Percentiles rank a stretch among this genome's conserved stretches.
phyloP scores from a whole-genome alignment of 1,284 basidiomycete species.

The Sanghuangporus baumii region DNA sequence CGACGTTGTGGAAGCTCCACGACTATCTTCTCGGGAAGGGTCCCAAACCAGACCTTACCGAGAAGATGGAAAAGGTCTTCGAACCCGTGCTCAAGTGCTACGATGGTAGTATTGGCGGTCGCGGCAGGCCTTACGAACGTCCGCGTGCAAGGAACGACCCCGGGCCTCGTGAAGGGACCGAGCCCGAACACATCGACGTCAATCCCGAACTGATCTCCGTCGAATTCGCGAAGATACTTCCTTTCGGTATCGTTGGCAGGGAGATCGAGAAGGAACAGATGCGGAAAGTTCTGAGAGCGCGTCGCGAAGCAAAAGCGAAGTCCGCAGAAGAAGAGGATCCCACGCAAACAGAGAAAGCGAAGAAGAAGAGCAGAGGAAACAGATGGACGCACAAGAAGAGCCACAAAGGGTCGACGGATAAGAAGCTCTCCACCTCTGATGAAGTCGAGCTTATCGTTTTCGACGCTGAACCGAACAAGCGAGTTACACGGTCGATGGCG shows the following conservation, averaged over 20 bases:
- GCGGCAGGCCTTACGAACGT: neutral
- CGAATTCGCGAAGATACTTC: neutral
- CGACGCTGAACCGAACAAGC: neutral
- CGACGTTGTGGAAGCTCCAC: neutral
- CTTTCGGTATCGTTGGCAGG: neutral
- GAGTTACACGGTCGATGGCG: neutral
- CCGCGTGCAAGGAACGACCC: neutral
- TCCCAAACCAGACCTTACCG: neutral
- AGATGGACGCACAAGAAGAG: neutral
- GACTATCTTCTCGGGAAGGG: neutral
- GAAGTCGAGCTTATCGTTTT: neutral
- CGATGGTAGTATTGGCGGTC: neutral
- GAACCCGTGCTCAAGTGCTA: neutral
- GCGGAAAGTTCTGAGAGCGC: neutral
- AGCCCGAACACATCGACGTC: neutral
- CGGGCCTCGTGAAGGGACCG: neutral
- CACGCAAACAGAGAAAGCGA: neutral
- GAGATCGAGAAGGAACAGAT: neutral
- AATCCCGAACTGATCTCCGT: neutral
- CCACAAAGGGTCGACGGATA: neutral
- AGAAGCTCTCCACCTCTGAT: neutral
- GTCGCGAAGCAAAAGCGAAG: neutral
- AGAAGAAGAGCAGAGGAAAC: neutral
- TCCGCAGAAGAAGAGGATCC: neutral
- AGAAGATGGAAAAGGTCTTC: neutral